phyloP scores from a whole-genome alignment of 2,329 filamentous ascomycete genomes.

The Pezicula carpinea region DNA sequence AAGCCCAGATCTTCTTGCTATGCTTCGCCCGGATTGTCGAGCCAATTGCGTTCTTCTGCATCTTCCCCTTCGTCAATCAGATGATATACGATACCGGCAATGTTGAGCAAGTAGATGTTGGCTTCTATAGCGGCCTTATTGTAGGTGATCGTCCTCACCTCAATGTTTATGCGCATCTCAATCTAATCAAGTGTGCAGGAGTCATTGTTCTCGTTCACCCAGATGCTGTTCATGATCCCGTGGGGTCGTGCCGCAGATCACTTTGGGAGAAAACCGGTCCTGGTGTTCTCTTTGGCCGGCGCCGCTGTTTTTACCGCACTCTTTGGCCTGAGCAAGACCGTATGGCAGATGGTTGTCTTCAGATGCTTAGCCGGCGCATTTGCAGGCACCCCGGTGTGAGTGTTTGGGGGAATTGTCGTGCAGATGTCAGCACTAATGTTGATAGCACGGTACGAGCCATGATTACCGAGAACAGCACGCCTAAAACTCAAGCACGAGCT shows the following conservation, averaged over 20 bases:
- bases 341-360: slow-evolving; percentile 73
- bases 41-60: slow-evolving; percentile 77
- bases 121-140: slow-evolving; percentile 76
- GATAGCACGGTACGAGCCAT: slow-evolving; percentile 63
- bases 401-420: neutral
- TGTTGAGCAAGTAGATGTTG: slow-evolving; percentile 61
- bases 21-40: slow-evolving; percentile 71
- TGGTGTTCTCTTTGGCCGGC: slow-evolving; percentile 63
- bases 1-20: slow-evolving; percentile 63
- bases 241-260: slow-evolving; percentile 68
- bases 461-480: slow-evolving; percentile 68
- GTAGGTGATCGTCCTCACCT: slow-evolving; percentile 9
- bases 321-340: slow-evolving; percentile 62
- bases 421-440: neutral
- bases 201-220: slow-evolving; percentile 67
- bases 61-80: slow-evolving; percentile 75
- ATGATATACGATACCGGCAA: slow-evolving; percentile 67
- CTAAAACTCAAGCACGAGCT: slow-evolving; percentile 64
- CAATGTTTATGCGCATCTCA: neutral
- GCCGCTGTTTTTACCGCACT: slow-evolving; percentile 55
- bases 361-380: slow-evolving; percentile 70
- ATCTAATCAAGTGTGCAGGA: slow-evolving; percentile 33
- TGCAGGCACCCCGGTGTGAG: slow-evolving; percentile 63
- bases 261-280: slow-evolving; percentile 66
- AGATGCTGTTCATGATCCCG: slow-evolving; percentile 72